Evolutionary conservation across 1,284 basidiomycete genomes (phyloP).

Genomic region (Ceratobasidium sp.): DNA sequence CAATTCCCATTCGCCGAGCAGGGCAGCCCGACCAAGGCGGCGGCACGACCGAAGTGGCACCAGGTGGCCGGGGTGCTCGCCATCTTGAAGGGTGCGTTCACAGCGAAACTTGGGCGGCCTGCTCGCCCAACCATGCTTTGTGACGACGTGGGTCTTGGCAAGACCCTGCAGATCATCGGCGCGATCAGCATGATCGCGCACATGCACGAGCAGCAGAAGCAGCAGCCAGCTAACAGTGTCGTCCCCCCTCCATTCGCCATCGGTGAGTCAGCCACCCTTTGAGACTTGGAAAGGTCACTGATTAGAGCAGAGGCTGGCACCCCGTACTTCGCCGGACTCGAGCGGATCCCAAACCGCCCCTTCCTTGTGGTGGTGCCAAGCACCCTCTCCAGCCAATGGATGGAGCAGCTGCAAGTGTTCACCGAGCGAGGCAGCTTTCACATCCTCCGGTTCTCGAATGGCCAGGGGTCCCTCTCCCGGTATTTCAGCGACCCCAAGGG

Average conservation of each 20-base stretch:
- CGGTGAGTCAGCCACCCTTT: not conserved
- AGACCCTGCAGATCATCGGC: not conserved
- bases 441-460: not conserved
- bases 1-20: slow-evolving; percentile 1
- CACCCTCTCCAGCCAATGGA: slow-evolving; percentile 20
- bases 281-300: not conserved
- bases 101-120: not conserved
- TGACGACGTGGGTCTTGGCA: slow-evolving; percentile 14
- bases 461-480: not conserved
- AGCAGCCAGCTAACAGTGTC: not conserved
- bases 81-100: slow-evolving; percentile 10
- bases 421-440: slow-evolving; percentile 9
- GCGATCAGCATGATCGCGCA: slow-evolving; percentile 1
- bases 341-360: not conserved
- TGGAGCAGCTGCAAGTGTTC: not conserved
- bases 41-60: not conserved
- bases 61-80: slow-evolving; percentile 6
- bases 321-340: slow-evolving; percentile 6
- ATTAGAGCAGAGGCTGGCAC: not conserved
- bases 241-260: not conserved
- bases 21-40: not conserved
- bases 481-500: slow-evolving; percentile 9
- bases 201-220: slow-evolving; percentile 6
- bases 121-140: slow-evolving; percentile 3
- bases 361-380: not conserved